Base-by-base conservation (phyloP, 192 early-diverging fungal genomes). In the Geranomyces variabilis region DNA sequence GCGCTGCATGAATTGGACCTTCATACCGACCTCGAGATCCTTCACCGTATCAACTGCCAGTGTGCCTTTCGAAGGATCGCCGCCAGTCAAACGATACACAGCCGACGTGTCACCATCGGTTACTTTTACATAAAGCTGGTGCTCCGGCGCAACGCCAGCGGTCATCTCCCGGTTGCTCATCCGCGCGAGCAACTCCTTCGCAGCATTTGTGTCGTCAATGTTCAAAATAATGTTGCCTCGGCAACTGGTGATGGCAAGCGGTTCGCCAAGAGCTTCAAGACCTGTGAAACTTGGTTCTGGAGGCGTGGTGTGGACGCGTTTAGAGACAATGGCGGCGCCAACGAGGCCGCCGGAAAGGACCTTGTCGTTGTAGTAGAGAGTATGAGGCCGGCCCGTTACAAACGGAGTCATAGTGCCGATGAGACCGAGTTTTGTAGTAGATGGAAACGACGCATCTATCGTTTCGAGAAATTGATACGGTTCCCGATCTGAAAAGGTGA, bases 61-160 rank as follows among this genome's bases (percentile, higher is more conserved):
- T 0, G 71, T 78, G 0, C 81, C 81, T 49, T 78, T 83, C 6
- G 75, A 67, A 10, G 76, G 64, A 43, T 83, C 79, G 4, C 81
- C 81, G 29, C 81, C 76, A 17, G 71, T 66, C 14, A 82, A 46
- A 8, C 69, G 58, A 41, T 77, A 80, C 34, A 80, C 70, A 21
- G 67, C 73, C 59, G 72, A 74, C 15, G 12, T 48, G 46, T 69
- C 44, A 9, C 56, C 66, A 49, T 57, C 21, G 10, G 13, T 28
- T 10, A 78, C 72, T 66, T 43, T 69, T 17, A 62, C 43, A 53
- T 75, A 78, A 28, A 78, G 62, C 49, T 56, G 66, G 6, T 53
- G 56, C 15, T 78, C 77, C 12, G 63, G n/a, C n/a, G 64, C 47
- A 29, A 75, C 55, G 17, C 66, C 60, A 4, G 43, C 34, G 8